These are phyloP conservation scores for Cyamopsis tetragonoloba DNA, from an alignment of 306 rosid species.

Conservation along the genomic window DNA sequence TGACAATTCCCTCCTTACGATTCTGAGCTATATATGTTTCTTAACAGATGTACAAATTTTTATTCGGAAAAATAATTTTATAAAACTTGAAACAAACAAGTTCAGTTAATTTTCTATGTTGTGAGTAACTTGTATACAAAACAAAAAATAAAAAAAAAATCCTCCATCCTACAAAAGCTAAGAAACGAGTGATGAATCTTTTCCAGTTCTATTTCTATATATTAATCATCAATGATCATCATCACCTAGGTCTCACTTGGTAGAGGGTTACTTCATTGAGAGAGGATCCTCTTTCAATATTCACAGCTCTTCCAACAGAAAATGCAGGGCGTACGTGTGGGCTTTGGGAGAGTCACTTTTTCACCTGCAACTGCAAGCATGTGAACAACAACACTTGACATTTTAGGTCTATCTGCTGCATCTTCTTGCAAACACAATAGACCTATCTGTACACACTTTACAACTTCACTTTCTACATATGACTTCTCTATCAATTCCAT, in stretches of 20 bases:
- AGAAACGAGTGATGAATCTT: neutral
- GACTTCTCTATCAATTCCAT: conserved; percentile 35
- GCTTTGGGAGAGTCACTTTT: conserved; percentile 34
- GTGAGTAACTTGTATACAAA: neutral
- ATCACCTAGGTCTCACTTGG: conserved; percentile 23
- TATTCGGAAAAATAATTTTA: too few species aligned
- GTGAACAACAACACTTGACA: conserved; percentile 43
- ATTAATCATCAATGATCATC: too few species aligned
- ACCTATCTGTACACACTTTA: conserved; percentile 38
- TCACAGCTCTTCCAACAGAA: conserved; percentile 23
- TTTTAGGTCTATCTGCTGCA: conserved; percentile 50
- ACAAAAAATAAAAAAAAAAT: too few species aligned
- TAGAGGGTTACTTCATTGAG: conserved; percentile 18
- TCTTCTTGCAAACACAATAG: conserved; percentile 56
- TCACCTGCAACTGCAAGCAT: conserved; percentile 43
- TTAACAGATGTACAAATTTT: too few species aligned
- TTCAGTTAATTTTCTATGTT: too few species aligned
- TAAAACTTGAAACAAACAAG: too few species aligned
- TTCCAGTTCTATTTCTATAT: neutral
- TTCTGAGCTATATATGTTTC: too few species aligned
- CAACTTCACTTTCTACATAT: conserved; percentile 19
- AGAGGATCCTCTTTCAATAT: conserved; percentile 2
- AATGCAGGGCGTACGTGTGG: conserved; percentile 43
- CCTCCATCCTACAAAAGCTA: conserved; percentile 2
- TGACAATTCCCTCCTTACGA: too few species aligned